Base-by-base conservation (phyloP, 345 rosid species). In the Geranium rotundifolium region DNA sequence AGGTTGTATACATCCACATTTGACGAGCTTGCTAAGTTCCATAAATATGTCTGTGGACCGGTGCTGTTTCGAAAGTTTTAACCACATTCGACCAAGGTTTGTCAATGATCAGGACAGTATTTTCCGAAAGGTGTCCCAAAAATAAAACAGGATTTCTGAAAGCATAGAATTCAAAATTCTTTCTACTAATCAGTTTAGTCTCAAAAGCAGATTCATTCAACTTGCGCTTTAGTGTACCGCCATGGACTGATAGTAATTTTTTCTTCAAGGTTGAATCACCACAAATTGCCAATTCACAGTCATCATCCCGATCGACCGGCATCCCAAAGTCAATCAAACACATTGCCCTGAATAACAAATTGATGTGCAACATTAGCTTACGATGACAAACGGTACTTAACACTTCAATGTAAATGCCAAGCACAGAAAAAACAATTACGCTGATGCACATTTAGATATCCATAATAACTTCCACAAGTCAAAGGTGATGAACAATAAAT, bases 81-180 rank as follows among this genome's bases (percentile, higher is more conserved):
- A 89, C 82, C 72, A 92, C 97, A 61, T 87, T 89, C 75, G 81
- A 72, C 98, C 98, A 92, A 1, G 98, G 93, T 77, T 83, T 89
- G 81, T 92, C 97, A 52, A 92, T 55, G 70, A 89, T 82, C 85
- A 92, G 66, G 69, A 92, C 27, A 54, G 93, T 80, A 59, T 77
- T 81, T 76, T 81, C 84, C 2, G 95, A 81, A 71, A 89, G 93
- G 70, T 85, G 87, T 34, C 97, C 90, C 19, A 89, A 71, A 69
- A 89, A 92, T 56, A 92, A 78, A 68, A 92, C 95, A 5, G 98
- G 97, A 69, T 92, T 89, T 65, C 85, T 81, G 74, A 87, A 89
- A 7, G 85, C 86, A 67, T 74, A 66, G 67, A 92, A 70, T 59
- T 92, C 96, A 63, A 89, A 92, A 70, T 85, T 92, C 79, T 75